A percentile compares a stretch with the other conserved stretches of the same genome.
Conservation (phyloP, 2,329 filamentous ascomycete species). For the Penicillium sp. region DNA sequence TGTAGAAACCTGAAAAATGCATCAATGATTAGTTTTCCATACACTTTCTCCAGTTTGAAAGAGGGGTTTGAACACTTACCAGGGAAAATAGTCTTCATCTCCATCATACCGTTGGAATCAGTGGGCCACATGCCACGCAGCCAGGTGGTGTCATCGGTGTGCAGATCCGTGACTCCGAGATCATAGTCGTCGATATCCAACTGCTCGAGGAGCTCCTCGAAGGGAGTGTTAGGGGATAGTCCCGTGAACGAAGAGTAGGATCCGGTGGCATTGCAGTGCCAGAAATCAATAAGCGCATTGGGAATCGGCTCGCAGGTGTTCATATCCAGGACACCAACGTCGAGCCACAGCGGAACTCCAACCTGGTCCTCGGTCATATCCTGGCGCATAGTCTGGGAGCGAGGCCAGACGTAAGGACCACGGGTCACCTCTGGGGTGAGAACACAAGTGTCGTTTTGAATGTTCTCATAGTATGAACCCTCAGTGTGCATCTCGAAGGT, state of each 20-base stretch:
- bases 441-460: background rate
- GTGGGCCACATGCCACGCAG: constrained; percentile 53
- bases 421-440: constrained; percentile 36
- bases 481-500: background rate
- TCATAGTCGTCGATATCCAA: constrained; percentile 34
- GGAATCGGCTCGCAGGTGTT: constrained; percentile 45
- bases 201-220: constrained; percentile 31
- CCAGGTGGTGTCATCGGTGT: constrained; percentile 41
- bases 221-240: constrained; percentile 35
- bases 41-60: background rate
- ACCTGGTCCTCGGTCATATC: constrained; percentile 42
- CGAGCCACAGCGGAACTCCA: constrained; percentile 48
- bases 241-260: constrained; percentile 38
- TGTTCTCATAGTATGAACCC: background rate
- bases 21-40: constrained; percentile 25
- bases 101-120: constrained; percentile 50
- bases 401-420: constrained; percentile 41
- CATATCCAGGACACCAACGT: constrained; percentile 49
- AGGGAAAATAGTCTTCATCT: constrained; percentile 51
- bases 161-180: constrained; percentile 20
- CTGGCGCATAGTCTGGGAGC: constrained; percentile 43
- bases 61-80: constrained; percentile 19
- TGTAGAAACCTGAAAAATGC: constrained; percentile 41
- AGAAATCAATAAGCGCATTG: constrained; percentile 45
- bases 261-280: constrained; percentile 51